Evolutionary conservation across 331 rosid species (phyloP), one percentile per base, ranked within the genome.

Genomic region (Cucumis variabilis): DNA sequence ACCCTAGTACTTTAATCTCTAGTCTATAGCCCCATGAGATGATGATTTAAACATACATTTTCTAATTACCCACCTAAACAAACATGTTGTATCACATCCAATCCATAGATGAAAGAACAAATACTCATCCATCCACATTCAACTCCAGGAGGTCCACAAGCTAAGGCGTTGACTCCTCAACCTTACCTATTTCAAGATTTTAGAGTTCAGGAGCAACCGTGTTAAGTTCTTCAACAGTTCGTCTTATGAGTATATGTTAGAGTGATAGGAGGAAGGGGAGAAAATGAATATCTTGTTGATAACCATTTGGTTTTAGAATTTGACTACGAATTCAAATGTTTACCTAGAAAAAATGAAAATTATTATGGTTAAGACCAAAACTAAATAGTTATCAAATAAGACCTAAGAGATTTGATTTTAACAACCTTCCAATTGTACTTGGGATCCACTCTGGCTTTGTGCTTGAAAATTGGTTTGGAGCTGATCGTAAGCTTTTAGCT

Each of bases 401-500:
- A 58, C 67, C 24, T 19, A 1, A 78, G 66, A 72, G 46, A 79
- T 79, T 78, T 21, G 88, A 53, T 83, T 89, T 62, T 83, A 92
- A 93, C 83, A 87, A 94, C 98, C 95, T 88, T 92, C 90, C 87
- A 94, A 80, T 66, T 83, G 90, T 82, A 84, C 84, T 88, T 88
- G 92, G 87, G 92, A 85, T 67, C 89, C 93, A 41, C 82, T 30
- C 80, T 90, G 71, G 69, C 77, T 92, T 88, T 92, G 93, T 86
- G 86, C 83, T 19, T 88, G 88, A 86, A 93, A 58, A n/a, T 90
- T 78, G 58, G 89, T 71, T 90, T 89, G 94, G 75, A 20, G 90
- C 74, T 91, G 92, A 86, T 88, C 93, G 93, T 89, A 92, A 65
- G 93, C 96, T n/a, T 91, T 90, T n/a, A n/a, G n/a, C n/a, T n/a